Percentiles rank a stretch among this genome's conserved stretches.
Conservation (phyloP, 768 basidiomycete genomes). For the Gymnopilus dilepis region DNA sequence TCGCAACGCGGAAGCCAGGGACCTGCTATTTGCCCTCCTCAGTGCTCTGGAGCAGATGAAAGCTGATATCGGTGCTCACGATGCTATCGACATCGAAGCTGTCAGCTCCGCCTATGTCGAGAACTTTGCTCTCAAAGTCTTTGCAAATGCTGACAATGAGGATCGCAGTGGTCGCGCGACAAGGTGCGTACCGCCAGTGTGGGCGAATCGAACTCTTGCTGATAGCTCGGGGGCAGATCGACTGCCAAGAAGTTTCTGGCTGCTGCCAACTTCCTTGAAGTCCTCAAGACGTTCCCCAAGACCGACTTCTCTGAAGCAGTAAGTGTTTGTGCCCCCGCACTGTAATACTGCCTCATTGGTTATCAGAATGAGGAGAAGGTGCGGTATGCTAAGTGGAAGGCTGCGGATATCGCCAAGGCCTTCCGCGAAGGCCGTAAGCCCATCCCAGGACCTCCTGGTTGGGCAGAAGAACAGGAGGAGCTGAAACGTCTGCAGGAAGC, state of each 20-base stretch:
- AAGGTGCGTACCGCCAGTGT: constrained; percentile 50
- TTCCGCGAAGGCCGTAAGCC: constrained; percentile 92
- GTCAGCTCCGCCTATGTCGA: constrained; percentile 91
- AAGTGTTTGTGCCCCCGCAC: constrained; percentile 26
- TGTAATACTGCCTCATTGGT: constrained; percentile 6
- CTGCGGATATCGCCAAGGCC: constrained; percentile 92
- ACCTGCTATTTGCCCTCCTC: constrained; percentile 75
- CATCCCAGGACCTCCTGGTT: constrained; percentile 75
- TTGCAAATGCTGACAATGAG: constrained; percentile 87
- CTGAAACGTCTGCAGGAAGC: constrained; percentile 30
- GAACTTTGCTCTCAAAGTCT: constrained; percentile 94
- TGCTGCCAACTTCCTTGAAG: constrained; percentile 92
- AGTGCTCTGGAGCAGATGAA: constrained; percentile 84
- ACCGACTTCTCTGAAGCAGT: constrained; percentile 63
- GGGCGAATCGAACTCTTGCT: not conserved
- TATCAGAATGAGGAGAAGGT: constrained; percentile 84
- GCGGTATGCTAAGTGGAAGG: constrained; percentile 97
- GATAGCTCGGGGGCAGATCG: constrained; percentile 49
- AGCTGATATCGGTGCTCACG: constrained; percentile 69
- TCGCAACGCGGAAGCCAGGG: constrained; percentile 66
- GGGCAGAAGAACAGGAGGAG: constrained; percentile 35
- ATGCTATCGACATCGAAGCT: constrained; percentile 82
- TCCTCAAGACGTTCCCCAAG: constrained; percentile 78
- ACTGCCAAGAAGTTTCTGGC: constrained; percentile 96
- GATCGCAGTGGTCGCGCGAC: constrained; percentile 81